Percentiles rank a stretch among this genome's conserved stretches.
These are phyloP conservation scores for Dendrobium chrysotoxum DNA, from an alignment of 106 monocot species.

Conservation along the genomic window DNA sequence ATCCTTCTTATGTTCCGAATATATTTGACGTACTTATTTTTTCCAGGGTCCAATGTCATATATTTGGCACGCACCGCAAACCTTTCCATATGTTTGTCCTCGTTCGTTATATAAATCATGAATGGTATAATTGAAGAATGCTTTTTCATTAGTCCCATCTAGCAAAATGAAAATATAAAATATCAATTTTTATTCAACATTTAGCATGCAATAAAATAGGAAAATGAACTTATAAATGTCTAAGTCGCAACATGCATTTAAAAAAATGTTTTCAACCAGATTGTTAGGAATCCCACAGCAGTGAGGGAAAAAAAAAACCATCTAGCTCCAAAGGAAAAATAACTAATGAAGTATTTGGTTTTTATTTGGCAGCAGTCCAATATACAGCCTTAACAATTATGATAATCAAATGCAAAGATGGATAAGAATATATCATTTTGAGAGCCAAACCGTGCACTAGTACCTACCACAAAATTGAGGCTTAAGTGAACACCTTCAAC, in stretches of 20 bases:
- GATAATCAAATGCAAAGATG: not conserved
- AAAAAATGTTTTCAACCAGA: no score
- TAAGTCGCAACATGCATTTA: no score
- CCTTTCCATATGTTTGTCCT: slow-evolving; percentile 80
- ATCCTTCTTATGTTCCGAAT: slow-evolving; percentile 75
- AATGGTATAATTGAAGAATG: slow-evolving; percentile 85
- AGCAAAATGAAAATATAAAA: not conserved
- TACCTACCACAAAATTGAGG: slow-evolving; percentile 89
- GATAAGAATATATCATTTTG: not conserved
- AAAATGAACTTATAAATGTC: not conserved
- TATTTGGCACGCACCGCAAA: slow-evolving; percentile 89
- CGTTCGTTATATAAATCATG: slow-evolving; percentile 71
- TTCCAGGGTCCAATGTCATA: slow-evolving; percentile 79
- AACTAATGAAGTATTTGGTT: not conserved
- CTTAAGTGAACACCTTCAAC: slow-evolving; percentile 97
- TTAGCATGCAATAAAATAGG: slow-evolving; percentile 1
- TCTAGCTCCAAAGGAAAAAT: not conserved
- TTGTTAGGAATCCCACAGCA: not conserved
- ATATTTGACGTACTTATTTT: slow-evolving; percentile 80
- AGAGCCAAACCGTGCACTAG: not conserved
- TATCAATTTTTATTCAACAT: not conserved
- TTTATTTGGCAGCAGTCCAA: not conserved
- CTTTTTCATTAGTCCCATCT: slow-evolving; percentile 93
- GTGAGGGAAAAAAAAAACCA: not conserved
- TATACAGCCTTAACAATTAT: not conserved